Evolutionary conservation across 257 asterid genomes (phyloP), one percentile per base, ranked within the genome.

Genomic region (Nicotiana knightiana): DNA sequence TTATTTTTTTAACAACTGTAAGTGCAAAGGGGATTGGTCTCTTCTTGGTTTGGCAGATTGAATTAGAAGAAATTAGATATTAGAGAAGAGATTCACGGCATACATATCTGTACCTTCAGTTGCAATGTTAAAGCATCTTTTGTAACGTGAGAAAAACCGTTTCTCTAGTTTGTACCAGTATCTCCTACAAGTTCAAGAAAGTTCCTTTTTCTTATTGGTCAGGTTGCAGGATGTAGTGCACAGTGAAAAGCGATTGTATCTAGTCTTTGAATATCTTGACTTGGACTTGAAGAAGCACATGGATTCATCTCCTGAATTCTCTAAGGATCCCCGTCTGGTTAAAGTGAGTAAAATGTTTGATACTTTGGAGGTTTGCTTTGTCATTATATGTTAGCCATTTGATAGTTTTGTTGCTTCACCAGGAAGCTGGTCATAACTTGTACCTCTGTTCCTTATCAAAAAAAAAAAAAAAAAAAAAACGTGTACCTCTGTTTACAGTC

Each of bases 141-240:
- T 26, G 28, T 28, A 51, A 75, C 26, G 8, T 51, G 63, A 39
- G 9, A 75, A 75, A 39, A 28, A 3, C 63, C 28, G 16, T 75
- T 51, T 51, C 30, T 26, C 24, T 51, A 51, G 64, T 51, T 15
- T 48, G 16, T 51, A 75, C 46, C 46, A 51, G 16, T 75, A 26
- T 24, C 63, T 75, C 53, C 80, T 75, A 15, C 63, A 51, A 28
- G 30, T 48, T 62, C 63, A 75, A 75, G 64, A 55, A 30, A 64
- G 62, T 54, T 81, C 26, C 33, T 59, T 21, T 66, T 65, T 13
- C 75, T 73, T 75, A 37, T 63, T 84, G 82, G 64, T 83, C 76
- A 96, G 99, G 97, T 88, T 96, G 93, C 98, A 94, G 88, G 99
- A 96, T 77, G 99, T 96, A 86, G 98, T 96, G 86, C 99, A 96